These are phyloP conservation scores for Tirmania nivea DNA, from an alignment of 495 filamentous ascomycete genomes.

Conservation along the genomic window DNA sequence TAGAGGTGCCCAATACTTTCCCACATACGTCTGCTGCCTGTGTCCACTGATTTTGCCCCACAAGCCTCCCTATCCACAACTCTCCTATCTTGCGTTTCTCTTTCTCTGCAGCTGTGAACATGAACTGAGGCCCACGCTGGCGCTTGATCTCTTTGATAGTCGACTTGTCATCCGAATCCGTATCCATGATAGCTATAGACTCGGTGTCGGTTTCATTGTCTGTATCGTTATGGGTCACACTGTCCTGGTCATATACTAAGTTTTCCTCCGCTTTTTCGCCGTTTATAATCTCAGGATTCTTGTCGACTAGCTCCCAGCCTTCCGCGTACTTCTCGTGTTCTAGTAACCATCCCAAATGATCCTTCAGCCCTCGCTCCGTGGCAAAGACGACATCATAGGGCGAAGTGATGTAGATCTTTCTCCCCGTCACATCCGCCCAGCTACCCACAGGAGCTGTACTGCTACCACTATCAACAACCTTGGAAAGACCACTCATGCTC, in stretches of 20 bases:
- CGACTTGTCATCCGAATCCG: conserved; percentile 60
- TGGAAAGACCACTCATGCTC: neutral
- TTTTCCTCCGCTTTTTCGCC: conserved; percentile 4
- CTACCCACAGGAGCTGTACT: neutral
- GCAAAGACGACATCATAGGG: conserved; percentile 86
- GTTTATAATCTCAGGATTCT: conserved; percentile 53
- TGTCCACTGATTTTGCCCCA: conserved; percentile 49
- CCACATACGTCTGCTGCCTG: conserved; percentile 56
- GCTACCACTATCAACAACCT: neutral
- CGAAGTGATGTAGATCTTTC: conserved; percentile 89
- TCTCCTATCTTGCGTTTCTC: conserved; percentile 88
- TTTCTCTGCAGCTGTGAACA: conserved; percentile 47
- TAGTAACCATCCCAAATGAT: conserved; percentile 69
- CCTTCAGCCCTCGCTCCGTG: conserved; percentile 58
- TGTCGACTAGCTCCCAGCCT: conserved; percentile 71
- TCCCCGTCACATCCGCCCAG: conserved; percentile 35
- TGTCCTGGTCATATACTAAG: conserved; percentile 10
- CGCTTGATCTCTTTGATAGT: conserved; percentile 32
- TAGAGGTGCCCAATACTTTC: conserved; percentile 54
- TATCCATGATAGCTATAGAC: conserved; percentile 36
- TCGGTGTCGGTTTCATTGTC: conserved; percentile 14
- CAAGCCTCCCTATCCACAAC: conserved; percentile 69
- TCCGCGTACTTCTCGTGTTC: conserved; percentile 56
- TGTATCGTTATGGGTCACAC: neutral
- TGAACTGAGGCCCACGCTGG: conserved; percentile 16